Evolutionary conservation across 2,329 filamentous ascomycete genomes (phyloP).

Genomic region (Bipolaris gigantea): DNA sequence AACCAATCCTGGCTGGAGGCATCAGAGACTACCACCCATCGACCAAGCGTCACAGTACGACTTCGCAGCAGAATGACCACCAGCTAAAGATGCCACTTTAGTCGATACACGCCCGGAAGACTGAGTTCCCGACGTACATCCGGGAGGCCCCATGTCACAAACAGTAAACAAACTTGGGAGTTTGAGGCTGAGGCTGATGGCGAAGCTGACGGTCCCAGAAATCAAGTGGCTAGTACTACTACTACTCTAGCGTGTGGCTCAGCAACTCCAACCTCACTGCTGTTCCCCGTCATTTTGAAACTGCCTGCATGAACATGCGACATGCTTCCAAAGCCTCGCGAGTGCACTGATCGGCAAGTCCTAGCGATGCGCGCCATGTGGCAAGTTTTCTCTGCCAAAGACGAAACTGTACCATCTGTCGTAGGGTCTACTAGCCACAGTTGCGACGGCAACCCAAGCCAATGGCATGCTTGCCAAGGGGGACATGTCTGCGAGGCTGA

Average conservation of each 20-base stretch:
- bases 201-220: conserved; percentile 12
- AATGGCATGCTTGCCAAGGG: background rate
- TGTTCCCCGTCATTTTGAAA: background rate
- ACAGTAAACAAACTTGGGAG: conserved; percentile 16
- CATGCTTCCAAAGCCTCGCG: background rate
- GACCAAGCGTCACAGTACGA: conserved; percentile 2
- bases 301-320: background rate
- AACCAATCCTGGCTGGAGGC: conserved; percentile 1
- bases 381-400: conserved; percentile 1
- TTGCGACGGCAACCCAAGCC: background rate
- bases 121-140: conserved; percentile 20
- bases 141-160: conserved; percentile 9
- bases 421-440: conserved; percentile 4
- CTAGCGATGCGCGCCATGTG: background rate
- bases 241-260: conserved; percentile 16
- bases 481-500: conserved; percentile 13
- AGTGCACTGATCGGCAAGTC: background rate
- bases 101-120: conserved; percentile 20
- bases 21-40: background rate
- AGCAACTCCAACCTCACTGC: conserved; percentile 20
- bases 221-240: conserved; percentile 17
- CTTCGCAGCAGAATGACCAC: conserved; percentile 9
- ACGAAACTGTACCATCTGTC: background rate
- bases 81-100: conserved; percentile 15
- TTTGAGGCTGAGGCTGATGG: conserved; percentile 14